Conservation (phyloP, 257 asterid species). For the Solanum ossicruentum region DNA sequence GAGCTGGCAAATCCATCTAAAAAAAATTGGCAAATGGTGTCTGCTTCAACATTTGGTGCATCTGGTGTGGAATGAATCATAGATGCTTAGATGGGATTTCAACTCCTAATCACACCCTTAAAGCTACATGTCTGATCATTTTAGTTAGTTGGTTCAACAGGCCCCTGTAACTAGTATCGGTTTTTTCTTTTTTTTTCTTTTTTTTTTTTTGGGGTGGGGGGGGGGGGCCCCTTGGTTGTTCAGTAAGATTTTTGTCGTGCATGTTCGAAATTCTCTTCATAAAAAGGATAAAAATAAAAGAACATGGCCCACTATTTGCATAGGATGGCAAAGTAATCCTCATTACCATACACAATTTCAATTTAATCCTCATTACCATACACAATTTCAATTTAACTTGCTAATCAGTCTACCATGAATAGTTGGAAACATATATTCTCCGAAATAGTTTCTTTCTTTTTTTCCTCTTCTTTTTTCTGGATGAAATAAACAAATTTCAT, state of each 20-base stretch:
- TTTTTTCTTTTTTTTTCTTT: neutral
- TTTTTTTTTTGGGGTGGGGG: neutral
- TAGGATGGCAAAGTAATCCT: neutral
- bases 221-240: too few relatives aligned
- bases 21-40: neutral
- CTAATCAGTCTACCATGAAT: neutral
- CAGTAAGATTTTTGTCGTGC: neutral
- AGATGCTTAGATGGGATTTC: neutral
- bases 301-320: neutral
- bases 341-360: neutral
- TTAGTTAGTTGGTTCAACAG: neutral
- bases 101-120: neutral
- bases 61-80: neutral
- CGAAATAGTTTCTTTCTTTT: neutral
- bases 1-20: neutral
- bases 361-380: neutral
- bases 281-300: neutral
- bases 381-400: neutral
- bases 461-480: neutral
- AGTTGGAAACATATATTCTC: neutral
- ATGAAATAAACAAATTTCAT: neutral
- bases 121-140: neutral
- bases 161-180: neutral
- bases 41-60: neutral
- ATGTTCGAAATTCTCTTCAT: neutral